Evolutionary conservation across 768 basidiomycete species (phyloP).

Genomic region (Auriscalpium microsporum): DNA sequence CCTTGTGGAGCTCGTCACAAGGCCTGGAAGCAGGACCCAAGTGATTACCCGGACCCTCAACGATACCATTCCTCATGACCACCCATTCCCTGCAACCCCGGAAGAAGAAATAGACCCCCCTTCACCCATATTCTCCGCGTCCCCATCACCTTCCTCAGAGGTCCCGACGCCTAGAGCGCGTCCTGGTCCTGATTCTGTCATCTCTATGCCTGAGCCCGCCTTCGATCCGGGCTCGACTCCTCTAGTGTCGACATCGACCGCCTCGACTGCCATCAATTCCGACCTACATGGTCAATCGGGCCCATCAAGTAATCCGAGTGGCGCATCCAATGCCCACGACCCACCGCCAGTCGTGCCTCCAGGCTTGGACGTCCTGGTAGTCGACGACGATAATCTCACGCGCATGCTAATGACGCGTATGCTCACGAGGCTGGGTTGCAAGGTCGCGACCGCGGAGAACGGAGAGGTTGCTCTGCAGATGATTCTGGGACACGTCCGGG

Average conservation of each 20-base stretch:
- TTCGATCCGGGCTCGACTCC: background rate
- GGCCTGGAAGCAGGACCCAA: constrained; percentile 26
- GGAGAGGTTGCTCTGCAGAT: constrained; percentile 70
- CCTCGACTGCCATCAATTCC: background rate
- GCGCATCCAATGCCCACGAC: background rate
- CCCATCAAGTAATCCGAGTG: background rate
- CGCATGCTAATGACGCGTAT: constrained; percentile 74
- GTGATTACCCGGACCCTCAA: constrained; percentile 36
- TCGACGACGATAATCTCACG: constrained; percentile 78
- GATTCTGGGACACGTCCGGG: constrained; percentile 39
- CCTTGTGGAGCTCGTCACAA: constrained; percentile 46
- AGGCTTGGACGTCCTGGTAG: constrained; percentile 62
- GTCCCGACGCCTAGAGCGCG: background rate
- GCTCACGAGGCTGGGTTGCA: constrained; percentile 69
- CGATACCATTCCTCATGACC: constrained; percentile 16
- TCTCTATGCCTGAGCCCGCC: background rate
- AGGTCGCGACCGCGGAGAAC: constrained; percentile 76
- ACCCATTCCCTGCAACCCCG: background rate
- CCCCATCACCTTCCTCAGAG: background rate
- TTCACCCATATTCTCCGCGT: constrained; percentile 26
- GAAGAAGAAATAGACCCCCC: constrained; percentile 6
- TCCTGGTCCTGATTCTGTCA: constrained; percentile 6
- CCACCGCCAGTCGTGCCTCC: constrained; percentile 29
- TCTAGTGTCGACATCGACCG: background rate
- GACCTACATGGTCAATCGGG: too few relatives aligned